Evolutionary conservation across 768 basidiomycete genomes (phyloP).

Genomic region (Brasilioporus rufonigricans): DNA sequence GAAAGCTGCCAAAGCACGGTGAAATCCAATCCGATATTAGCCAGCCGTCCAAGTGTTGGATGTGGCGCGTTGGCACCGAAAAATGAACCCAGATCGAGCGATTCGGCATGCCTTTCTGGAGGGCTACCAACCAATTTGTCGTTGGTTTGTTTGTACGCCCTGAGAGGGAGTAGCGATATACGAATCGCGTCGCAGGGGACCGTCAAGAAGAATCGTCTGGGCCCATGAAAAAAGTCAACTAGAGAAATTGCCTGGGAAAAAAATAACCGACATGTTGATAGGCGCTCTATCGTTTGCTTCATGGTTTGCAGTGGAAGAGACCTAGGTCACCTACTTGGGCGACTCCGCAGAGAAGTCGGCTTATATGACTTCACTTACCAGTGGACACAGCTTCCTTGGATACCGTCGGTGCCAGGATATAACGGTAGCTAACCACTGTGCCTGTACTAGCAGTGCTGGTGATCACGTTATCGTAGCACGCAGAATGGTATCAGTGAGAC

Average conservation of each 20-base stretch:
- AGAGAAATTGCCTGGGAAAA: constrained; percentile 1
- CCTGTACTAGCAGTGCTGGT: too few species aligned
- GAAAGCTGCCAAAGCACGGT: not conserved
- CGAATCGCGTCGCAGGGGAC: not conserved
- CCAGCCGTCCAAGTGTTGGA: not conserved
- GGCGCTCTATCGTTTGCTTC: not conserved
- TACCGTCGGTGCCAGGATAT: not conserved
- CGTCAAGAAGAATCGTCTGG: not conserved
- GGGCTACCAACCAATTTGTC: not conserved
- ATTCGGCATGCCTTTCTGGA: not conserved
- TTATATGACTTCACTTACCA: constrained; percentile 1
- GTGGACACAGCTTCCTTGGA: too few species aligned
- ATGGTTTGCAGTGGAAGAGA: not conserved
- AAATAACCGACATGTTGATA: not conserved
- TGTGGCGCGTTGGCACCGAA: not conserved
- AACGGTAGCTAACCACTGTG: too few species aligned
- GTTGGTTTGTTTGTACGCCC: not conserved
- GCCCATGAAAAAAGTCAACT: not conserved
- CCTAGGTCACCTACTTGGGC: too few species aligned
- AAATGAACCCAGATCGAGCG: not conserved
- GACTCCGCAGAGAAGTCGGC: not conserved
- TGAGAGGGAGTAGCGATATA: not conserved
- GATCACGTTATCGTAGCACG: too few species aligned
- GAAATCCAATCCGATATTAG: not conserved
- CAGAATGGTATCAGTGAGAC: too few species aligned